Conservation (phyloP, 352 stramenopile genomes). For the Globisporangium cederbergense region DNA sequence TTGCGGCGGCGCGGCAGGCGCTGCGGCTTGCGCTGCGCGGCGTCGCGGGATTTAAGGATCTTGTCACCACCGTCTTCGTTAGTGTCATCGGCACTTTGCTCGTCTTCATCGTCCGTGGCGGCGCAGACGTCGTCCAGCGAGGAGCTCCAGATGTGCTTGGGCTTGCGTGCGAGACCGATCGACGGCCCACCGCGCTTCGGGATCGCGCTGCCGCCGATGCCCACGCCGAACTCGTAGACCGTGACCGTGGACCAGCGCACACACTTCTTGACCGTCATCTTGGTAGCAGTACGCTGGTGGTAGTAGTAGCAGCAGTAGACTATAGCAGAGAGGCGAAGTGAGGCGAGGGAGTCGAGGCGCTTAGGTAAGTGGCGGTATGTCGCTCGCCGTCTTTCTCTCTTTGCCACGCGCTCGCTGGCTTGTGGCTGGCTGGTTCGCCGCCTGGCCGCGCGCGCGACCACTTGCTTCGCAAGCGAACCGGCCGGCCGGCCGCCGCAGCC, state of each 20-base stretch:
- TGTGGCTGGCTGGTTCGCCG: constrained; percentile 2
- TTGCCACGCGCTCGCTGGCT: constrained; percentile 2
- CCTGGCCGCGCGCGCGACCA: constrained; percentile 3
- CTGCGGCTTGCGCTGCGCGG: constrained; percentile 9
- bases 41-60: not conserved
- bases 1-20: constrained; percentile 34
- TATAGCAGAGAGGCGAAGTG: not conserved
- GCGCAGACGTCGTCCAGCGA: constrained; percentile 25
- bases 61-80: not conserved
- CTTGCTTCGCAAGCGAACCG: constrained; percentile 6
- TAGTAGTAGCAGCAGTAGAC: not conserved
- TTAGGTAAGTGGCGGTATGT: constrained; percentile 2
- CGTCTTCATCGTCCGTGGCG: constrained; percentile 14
- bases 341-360: not conserved
- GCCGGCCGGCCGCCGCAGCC: not conserved
- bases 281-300: not conserved
- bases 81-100: not conserved
- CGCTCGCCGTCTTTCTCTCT: constrained; percentile 5
- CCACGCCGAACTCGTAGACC: constrained; percentile 55
- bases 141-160: constrained; percentile 32
- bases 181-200: constrained; percentile 41
- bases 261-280: constrained; percentile 25
- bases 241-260: constrained; percentile 54
- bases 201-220: constrained; percentile 38
- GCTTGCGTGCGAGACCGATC: constrained; percentile 34